Evolutionary conservation across 805 yeast species (phyloP).

Genomic region (Yarrowia sp.): DNA sequence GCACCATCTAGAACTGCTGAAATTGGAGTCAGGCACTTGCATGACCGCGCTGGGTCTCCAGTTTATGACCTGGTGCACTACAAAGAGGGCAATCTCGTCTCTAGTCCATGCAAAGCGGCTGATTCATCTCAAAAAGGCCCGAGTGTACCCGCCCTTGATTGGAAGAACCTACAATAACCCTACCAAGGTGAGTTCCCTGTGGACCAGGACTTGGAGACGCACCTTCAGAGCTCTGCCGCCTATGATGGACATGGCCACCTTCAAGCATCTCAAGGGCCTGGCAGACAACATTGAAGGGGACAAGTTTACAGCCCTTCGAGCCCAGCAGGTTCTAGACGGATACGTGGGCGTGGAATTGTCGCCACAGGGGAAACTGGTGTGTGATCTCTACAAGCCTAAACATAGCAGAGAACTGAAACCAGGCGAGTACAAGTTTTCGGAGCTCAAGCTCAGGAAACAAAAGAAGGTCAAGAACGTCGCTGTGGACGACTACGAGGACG

Average conservation of each 20-base stretch:
- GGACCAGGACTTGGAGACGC: conserved; percentile 15
- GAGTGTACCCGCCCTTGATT: not conserved
- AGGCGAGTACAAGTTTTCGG: not conserved
- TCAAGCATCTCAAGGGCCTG: not conserved
- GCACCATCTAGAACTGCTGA: conserved; percentile 6
- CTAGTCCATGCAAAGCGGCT: not conserved
- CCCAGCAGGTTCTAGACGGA: not conserved
- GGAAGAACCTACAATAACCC: not conserved
- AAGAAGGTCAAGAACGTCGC: too few species aligned
- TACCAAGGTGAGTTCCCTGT: not conserved
- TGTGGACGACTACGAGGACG: too few species aligned
- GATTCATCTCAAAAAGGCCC: not conserved
- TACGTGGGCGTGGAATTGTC: conserved; percentile 3
- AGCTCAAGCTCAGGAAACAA: too few species aligned
- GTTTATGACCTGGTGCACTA: conserved; percentile 3
- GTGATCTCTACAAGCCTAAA: not conserved
- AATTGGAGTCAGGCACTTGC: conserved; percentile 1
- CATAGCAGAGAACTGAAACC: not conserved
- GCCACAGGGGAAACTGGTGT: not conserved
- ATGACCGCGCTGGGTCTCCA: conserved; percentile 4
- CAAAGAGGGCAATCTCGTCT: not conserved
- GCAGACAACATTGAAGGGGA: conserved; percentile 1
- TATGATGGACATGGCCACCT: conserved; percentile 17
- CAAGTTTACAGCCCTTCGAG: conserved; percentile 1
- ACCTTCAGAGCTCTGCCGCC: not conserved